Conservation (phyloP, 2,329 filamentous ascomycete species). For the Xylaria sp. region DNA sequence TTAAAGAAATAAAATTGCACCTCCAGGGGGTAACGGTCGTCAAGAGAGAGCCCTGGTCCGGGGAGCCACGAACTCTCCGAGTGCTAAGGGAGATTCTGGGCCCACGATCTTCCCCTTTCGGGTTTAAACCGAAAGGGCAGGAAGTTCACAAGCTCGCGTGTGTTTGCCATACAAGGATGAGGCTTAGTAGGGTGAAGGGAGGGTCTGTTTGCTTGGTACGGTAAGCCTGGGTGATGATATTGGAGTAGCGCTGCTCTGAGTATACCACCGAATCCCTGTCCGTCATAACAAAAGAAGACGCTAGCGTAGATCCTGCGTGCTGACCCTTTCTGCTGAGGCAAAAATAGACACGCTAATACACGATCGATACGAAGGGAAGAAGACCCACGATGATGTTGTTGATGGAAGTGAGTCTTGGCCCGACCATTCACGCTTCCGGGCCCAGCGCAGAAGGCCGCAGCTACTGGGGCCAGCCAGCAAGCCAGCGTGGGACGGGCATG, state of each 20-base stretch:
- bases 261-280: background rate
- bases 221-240: background rate
- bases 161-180: constrained; percentile 14
- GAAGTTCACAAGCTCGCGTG: constrained; percentile 18
- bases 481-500: background rate
- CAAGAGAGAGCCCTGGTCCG: background rate
- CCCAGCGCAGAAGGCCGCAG: constrained; percentile 11
- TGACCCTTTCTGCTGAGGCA: background rate
- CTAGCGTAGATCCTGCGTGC: constrained; percentile 13
- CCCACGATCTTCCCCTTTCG: background rate
- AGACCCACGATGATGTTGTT: constrained; percentile 28
- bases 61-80: constrained; percentile 1
- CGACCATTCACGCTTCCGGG: constrained; percentile 25
- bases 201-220: background rate
- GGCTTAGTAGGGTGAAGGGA: constrained; percentile 12
- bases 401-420: constrained; percentile 14
- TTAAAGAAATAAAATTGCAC: constrained; percentile 28
- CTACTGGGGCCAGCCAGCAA: background rate
- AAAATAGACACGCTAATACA: constrained; percentile 21
- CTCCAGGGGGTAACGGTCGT: constrained; percentile 8
- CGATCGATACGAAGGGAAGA: constrained; percentile 36
- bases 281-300: background rate
- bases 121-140: background rate
- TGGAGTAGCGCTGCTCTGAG: background rate
- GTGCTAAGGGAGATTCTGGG: constrained; percentile 9